phyloP scores from a whole-genome alignment of 208 protist species.

The Wallacemonas sp. region DNA sequence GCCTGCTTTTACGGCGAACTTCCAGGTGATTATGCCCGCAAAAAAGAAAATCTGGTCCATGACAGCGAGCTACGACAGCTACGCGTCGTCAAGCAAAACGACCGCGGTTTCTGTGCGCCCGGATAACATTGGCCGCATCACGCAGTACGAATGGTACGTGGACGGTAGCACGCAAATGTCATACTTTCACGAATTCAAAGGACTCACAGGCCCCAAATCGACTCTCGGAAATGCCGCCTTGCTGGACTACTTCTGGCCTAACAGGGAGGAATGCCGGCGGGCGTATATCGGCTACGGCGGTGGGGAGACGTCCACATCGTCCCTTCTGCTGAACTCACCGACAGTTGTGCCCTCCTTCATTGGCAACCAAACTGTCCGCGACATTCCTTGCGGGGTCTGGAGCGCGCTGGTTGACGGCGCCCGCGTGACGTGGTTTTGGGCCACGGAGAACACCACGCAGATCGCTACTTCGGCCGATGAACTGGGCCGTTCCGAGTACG shows the following conservation, averaged over 20 bases:
- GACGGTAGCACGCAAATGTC: conserved; percentile 21
- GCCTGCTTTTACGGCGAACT: conserved; percentile 28
- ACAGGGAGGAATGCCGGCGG: conserved; percentile 28
- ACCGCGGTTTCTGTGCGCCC: conserved; percentile 18
- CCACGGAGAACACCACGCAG: neutral
- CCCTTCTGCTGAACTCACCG: conserved; percentile 24
- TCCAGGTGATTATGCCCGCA: conserved; percentile 33
- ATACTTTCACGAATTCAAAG: conserved; percentile 25
- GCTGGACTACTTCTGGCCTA: conserved; percentile 40
- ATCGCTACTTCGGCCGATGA: neutral
- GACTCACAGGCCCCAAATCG: conserved; percentile 14
- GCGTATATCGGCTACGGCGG: conserved; percentile 30
- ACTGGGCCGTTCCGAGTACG: neutral
- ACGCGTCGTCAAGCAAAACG: neutral
- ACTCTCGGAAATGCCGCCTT: conserved; percentile 12
- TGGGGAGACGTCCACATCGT: neutral
- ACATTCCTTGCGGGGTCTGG: conserved; percentile 46
- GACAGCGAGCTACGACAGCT: conserved; percentile 21
- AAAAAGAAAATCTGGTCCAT: conserved; percentile 29
- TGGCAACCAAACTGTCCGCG: conserved; percentile 43
- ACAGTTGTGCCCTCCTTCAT: conserved; percentile 28
- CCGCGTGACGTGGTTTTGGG: conserved; percentile 47
- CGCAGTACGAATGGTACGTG: conserved; percentile 41
- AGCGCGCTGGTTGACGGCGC: conserved; percentile 21
- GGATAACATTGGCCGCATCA: conserved; percentile 28